Conservation (phyloP, 1,284 basidiomycete genomes). For the Puccinia triticina region DNA sequence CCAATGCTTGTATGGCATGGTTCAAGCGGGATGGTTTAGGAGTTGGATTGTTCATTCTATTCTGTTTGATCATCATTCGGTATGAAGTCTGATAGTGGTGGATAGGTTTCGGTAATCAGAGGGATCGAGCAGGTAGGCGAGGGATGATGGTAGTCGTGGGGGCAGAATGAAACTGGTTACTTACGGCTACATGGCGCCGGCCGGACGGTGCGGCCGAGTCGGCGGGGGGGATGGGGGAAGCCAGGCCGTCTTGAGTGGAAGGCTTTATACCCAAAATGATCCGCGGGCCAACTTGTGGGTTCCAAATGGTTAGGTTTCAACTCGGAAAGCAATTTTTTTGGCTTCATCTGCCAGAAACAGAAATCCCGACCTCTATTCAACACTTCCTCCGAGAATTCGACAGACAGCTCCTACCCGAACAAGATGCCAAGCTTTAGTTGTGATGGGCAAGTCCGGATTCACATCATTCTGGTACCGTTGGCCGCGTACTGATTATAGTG, state of each 20-base stretch:
- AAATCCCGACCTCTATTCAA: neutral
- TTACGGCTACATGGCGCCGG: too few species aligned
- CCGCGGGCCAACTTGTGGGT: neutral
- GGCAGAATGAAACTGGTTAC: neutral
- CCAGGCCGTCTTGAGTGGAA: too few species aligned
- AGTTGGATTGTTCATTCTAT: slow-evolving; percentile 30
- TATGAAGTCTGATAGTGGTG: too few species aligned
- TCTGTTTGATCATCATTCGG: slow-evolving; percentile 25
- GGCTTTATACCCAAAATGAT: neutral
- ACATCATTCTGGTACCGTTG: neutral
- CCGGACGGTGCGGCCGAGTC: too few species aligned
- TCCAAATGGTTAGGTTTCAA: neutral
- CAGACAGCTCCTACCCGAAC: neutral
- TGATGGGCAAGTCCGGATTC: slow-evolving; percentile 15
- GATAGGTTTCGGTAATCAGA: too few species aligned
- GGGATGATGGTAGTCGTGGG: neutral
- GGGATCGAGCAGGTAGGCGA: neutral
- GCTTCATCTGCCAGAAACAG: neutral
- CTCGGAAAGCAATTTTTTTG: too few species aligned
- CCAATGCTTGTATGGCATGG: neutral
- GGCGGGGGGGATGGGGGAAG: too few species aligned
- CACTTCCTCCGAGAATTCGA: neutral
- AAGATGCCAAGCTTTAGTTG: slow-evolving; percentile 31
- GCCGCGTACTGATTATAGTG: neutral
- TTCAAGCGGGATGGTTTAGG: neutral